Conservation (phyloP, 805 yeast genomes). For the Candida odintsovae region DNA sequence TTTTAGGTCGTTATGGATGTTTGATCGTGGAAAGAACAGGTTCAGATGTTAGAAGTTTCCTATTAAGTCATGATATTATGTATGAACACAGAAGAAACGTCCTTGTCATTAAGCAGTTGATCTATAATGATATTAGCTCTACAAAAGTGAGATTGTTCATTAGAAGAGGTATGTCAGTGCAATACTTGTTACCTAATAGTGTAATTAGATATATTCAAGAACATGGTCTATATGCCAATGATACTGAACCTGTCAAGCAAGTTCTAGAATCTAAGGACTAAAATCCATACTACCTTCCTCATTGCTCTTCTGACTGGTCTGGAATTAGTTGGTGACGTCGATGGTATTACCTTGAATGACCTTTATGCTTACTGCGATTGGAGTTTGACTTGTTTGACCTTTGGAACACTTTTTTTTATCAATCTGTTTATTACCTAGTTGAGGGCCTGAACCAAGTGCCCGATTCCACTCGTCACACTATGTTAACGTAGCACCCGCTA, state of each 20-base stretch:
- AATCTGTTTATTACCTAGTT: too few relatives aligned
- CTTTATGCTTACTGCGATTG: neutral
- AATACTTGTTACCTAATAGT: slow-evolving; percentile 86
- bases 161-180: slow-evolving; percentile 95
- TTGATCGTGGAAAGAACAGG: slow-evolving; percentile 96
- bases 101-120: slow-evolving; percentile 89
- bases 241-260: slow-evolving; percentile 91
- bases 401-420: too few relatives aligned
- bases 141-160: slow-evolving; percentile 91
- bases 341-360: neutral
- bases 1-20: slow-evolving; percentile 93
- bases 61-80: slow-evolving; percentile 93
- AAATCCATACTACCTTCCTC: neutral
- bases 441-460: neutral
- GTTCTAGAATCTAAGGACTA: slow-evolving; percentile 47
- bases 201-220: slow-evolving; percentile 95
- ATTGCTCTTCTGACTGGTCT: too few relatives aligned
- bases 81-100: slow-evolving; percentile 93
- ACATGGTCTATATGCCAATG: slow-evolving; percentile 76
- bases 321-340: too few relatives aligned
- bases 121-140: slow-evolving; percentile 92
- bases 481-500: too few relatives aligned
- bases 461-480: too few relatives aligned
- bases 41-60: slow-evolving; percentile 86
- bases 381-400: too few relatives aligned